Evolutionary conservation across 169 alveolate genomes (phyloP).

Genomic region (Plasmodium coatneyi): DNA sequence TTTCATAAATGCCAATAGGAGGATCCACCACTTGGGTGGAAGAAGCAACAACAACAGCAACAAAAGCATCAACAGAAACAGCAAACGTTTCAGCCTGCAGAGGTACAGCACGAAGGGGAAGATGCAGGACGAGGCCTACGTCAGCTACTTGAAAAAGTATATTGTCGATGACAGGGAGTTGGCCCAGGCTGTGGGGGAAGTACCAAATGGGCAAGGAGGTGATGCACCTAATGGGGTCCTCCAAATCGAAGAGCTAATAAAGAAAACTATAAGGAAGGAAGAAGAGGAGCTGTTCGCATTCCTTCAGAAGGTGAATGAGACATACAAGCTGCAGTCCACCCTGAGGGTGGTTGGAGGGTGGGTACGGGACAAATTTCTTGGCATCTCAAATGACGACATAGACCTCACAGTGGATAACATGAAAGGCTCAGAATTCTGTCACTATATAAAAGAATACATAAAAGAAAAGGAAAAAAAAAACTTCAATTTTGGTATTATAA

Average conservation of each 20-base stretch:
- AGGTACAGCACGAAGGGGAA: neutral
- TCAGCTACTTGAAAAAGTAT: slow-evolving; percentile 31
- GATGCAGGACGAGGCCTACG: slow-evolving; percentile 18
- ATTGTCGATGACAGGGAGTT: slow-evolving; percentile 1
- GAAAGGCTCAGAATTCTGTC: slow-evolving; percentile 92
- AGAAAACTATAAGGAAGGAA: slow-evolving; percentile 5
- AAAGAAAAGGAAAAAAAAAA: slow-evolving; percentile 83
- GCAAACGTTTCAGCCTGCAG: neutral
- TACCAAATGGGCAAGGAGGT: neutral
- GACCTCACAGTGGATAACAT: slow-evolving; percentile 97
- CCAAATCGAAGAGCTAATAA: slow-evolving; percentile 28
- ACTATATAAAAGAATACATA: slow-evolving; percentile 80
- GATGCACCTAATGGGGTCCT: neutral
- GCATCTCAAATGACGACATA: slow-evolving; percentile 90
- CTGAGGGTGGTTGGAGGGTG: slow-evolving; percentile 99
- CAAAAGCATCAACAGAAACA: neutral
- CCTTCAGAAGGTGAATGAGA: slow-evolving; percentile 31
- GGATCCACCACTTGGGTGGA: neutral
- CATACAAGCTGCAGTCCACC: slow-evolving; percentile 36
- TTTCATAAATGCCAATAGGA: neutral
- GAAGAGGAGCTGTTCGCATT: slow-evolving; percentile 55
- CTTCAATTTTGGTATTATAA: slow-evolving; percentile 92
- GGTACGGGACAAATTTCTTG: slow-evolving; percentile 97
- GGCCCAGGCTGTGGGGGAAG: neutral
- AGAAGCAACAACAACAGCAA: no score